phyloP scores from a whole-genome alignment of 805 yeast species.

The Kodamaea nitidulidarum region DNA sequence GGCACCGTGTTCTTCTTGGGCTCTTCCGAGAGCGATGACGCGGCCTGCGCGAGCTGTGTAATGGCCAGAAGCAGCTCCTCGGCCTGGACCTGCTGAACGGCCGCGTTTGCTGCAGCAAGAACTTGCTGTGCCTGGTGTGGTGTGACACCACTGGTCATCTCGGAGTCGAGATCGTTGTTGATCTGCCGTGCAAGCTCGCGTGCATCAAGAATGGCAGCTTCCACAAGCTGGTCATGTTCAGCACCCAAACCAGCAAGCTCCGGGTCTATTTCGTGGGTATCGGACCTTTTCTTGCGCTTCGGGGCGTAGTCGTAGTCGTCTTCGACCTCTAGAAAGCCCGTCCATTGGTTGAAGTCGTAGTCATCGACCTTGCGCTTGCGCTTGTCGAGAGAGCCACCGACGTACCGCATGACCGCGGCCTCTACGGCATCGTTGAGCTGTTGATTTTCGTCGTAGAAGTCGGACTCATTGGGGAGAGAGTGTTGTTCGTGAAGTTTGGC shows the following conservation, averaged over 20 bases:
- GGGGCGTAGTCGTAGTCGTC: slow-evolving; percentile 9
- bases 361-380: slow-evolving; percentile 31
- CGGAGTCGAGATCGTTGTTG: slow-evolving; percentile 8
- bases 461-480: no score
- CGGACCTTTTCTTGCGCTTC: slow-evolving; percentile 14
- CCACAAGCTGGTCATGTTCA: slow-evolving; percentile 62
- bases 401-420: slow-evolving; percentile 73
- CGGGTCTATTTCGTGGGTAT: slow-evolving; percentile 38
- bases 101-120: slow-evolving; percentile 24
- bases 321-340: slow-evolving; percentile 21
- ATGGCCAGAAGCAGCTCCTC: slow-evolving; percentile 20
- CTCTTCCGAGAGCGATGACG: slow-evolving; percentile 19
- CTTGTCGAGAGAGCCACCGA: slow-evolving; percentile 55
- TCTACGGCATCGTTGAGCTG: slow-evolving; percentile 57
- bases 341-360: slow-evolving; percentile 51
- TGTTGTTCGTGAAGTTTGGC: no score
- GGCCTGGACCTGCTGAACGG: slow-evolving; percentile 20
- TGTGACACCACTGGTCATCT: slow-evolving; percentile 12
- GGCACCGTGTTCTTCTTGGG: slow-evolving; percentile 5
- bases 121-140: slow-evolving; percentile 29
- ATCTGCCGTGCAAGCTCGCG: slow-evolving; percentile 52
- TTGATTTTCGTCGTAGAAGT: slow-evolving; percentile 24
- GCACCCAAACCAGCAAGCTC: slow-evolving; percentile 36
- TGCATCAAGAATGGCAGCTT: slow-evolving; percentile 68
- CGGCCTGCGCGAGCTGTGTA: slow-evolving; percentile 28